Percentiles rank a stretch among this genome's conserved stretches.
Evolutionary conservation across 768 basidiomycete species (phyloP).

Genomic region (Tulasnella sp.): DNA sequence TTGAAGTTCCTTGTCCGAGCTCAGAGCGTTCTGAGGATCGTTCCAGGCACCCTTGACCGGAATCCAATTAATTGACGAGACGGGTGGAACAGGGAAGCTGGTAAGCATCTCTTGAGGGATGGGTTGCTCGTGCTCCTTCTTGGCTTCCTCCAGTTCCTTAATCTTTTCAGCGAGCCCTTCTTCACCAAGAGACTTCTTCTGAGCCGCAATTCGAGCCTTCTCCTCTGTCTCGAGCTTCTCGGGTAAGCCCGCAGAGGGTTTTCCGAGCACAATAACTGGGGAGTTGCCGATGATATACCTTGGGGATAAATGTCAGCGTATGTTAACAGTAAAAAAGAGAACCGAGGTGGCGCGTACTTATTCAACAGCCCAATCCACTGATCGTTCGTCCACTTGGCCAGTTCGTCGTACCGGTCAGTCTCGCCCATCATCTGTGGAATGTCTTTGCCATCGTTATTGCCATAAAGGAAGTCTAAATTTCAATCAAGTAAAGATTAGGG

Average conservation of each 20-base stretch:
- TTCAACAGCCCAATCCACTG: slow-evolving; percentile 73
- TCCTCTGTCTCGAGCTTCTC: slow-evolving; percentile 75
- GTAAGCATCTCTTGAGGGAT: slow-evolving; percentile 77
- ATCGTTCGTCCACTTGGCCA: slow-evolving; percentile 62
- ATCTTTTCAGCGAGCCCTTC: slow-evolving; percentile 69
- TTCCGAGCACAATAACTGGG: slow-evolving; percentile 71
- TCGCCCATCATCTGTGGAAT: slow-evolving; percentile 68
- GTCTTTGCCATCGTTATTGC: slow-evolving; percentile 71
- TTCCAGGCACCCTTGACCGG: slow-evolving; percentile 63
- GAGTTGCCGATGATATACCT: slow-evolving; percentile 76
- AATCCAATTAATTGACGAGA: slow-evolving; percentile 89
- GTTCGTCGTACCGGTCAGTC: slow-evolving; percentile 56
- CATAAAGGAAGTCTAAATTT: slow-evolving; percentile 68
- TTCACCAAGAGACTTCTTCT: slow-evolving; percentile 63
- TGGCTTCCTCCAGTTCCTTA: slow-evolving; percentile 66
- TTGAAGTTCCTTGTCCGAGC: slow-evolving; percentile 38
- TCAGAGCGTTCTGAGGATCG: slow-evolving; percentile 33
- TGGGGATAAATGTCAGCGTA: neutral
- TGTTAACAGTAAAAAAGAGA: neutral
- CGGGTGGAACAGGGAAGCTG: slow-evolving; percentile 83
- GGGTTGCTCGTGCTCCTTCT: slow-evolving; percentile 72
- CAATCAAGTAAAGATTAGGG: neutral
- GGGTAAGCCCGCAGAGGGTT: slow-evolving; percentile 77
- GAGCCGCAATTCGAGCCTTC: slow-evolving; percentile 62
- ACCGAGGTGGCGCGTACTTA: slow-evolving; percentile 42